A percentile compares a stretch with the other conserved stretches of the same genome.
Conservation (phyloP, 352 stramenopile species). For the Phytophthora melonis region DNA sequence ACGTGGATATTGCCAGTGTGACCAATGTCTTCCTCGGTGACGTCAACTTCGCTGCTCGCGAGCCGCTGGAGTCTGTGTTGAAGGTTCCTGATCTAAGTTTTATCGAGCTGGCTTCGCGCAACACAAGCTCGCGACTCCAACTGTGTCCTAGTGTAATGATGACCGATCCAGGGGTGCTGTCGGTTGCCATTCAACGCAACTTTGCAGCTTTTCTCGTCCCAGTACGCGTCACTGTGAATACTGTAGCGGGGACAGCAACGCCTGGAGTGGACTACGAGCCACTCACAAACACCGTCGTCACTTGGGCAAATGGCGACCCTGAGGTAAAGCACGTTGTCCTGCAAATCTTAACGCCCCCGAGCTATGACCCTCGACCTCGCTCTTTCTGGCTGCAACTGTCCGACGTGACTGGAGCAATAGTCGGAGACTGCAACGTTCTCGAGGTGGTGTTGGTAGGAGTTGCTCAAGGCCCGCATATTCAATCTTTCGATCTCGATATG, state of each 20-base stretch:
- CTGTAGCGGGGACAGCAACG: conserved; percentile 58
- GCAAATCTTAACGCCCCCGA: conserved; percentile 46
- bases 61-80: conserved; percentile 47
- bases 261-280: conserved; percentile 61
- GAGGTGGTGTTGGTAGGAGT: conserved; percentile 52
- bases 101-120: conserved; percentile 51
- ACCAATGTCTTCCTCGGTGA: conserved; percentile 51
- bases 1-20: conserved; percentile 54
- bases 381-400: conserved; percentile 64
- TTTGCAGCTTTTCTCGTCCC: conserved; percentile 46
- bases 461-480: conserved; percentile 47
- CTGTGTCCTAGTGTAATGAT: conserved; percentile 58
- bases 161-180: conserved; percentile 43
- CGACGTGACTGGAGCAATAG: conserved; percentile 43
- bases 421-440: conserved; percentile 62
- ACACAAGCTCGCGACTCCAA: conserved; percentile 60
- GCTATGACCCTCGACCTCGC: conserved; percentile 48
- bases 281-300: conserved; percentile 28
- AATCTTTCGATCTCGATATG: conserved; percentile 67
- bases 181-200: conserved; percentile 59
- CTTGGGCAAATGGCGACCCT: conserved; percentile 50
- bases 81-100: conserved; percentile 56
- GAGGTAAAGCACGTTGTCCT: conserved; percentile 52
- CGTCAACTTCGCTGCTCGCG: conserved; percentile 60
- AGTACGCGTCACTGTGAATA: conserved; percentile 47